Percentiles rank a stretch among this genome's conserved stretches.
Evolutionary conservation across 2,329 filamentous ascomycete species (phyloP).

Genomic region (Acephala macrosclerotiorum): DNA sequence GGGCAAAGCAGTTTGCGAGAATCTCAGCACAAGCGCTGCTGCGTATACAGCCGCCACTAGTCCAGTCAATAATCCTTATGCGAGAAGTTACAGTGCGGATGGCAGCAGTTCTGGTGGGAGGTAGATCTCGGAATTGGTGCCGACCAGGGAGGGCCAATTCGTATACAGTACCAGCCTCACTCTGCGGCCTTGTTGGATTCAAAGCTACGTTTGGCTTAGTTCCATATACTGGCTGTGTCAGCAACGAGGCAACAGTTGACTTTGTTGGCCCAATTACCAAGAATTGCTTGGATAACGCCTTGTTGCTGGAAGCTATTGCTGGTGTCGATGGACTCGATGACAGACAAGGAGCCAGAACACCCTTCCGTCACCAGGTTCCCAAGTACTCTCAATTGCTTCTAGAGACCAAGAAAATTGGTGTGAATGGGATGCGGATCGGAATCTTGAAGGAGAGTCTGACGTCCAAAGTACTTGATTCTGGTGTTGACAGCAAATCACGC

Average conservation of each 20-base stretch:
- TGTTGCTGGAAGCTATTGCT: conserved; percentile 53
- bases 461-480: conserved; percentile 50
- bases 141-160: conserved; percentile 67
- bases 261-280: conserved; percentile 55
- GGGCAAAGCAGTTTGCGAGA: conserved; percentile 61
- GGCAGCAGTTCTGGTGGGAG: conserved; percentile 56
- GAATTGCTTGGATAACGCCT: conserved; percentile 50
- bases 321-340: conserved; percentile 59
- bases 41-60: conserved; percentile 57
- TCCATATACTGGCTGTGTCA: conserved; percentile 48
- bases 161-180: conserved; percentile 75
- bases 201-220: conserved; percentile 37
- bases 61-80: conserved; percentile 53
- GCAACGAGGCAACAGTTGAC: conserved; percentile 58
- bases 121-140: conserved; percentile 59
- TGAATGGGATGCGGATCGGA: conserved; percentile 50
- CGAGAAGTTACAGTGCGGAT: conserved; percentile 54
- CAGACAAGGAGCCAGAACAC: conserved; percentile 47
- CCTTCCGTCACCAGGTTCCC: conserved; percentile 37
- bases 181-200: conserved; percentile 37
- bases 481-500: conserved; percentile 48
- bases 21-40: conserved; percentile 57
- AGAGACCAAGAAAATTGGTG: conserved; percentile 28
- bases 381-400: conserved; percentile 27
- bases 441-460: conserved; percentile 54